phyloP scores from a whole-genome alignment of 345 rosid genomes.

The Salix purpurea region DNA sequence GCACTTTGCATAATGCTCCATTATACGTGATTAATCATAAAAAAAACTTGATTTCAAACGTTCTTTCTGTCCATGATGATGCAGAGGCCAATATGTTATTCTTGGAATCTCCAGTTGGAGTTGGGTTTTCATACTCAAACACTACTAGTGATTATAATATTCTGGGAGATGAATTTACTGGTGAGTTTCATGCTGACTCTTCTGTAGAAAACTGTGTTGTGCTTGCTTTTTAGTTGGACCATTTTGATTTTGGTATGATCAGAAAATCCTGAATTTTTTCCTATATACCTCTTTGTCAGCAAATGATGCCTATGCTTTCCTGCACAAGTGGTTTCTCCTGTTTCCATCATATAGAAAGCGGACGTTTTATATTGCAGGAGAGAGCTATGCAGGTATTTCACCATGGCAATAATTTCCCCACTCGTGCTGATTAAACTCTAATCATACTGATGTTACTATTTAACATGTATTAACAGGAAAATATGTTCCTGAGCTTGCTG shows the following conservation, averaged over 20 bases:
- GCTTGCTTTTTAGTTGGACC: neutral
- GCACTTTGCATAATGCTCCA: slow-evolving; percentile 18
- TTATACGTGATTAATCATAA: neutral
- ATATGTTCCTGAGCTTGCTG: slow-evolving; percentile 85
- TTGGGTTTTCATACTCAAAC: slow-evolving; percentile 93
- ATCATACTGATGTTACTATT: neutral
- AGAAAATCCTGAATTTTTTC: slow-evolving; percentile 1
- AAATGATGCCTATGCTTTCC: slow-evolving; percentile 67
- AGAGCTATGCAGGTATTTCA: slow-evolving; percentile 81
- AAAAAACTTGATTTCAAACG: neutral
- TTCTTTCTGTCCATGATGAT: slow-evolving; percentile 25
- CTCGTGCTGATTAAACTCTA: neutral
- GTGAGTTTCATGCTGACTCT: slow-evolving; percentile 26
- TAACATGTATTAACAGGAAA: slow-evolving; percentile 43
- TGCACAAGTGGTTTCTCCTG: slow-evolving; percentile 66
- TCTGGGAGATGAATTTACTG: slow-evolving; percentile 72
- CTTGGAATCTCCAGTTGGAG: slow-evolving; percentile 90
- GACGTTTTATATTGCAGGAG: slow-evolving; percentile 79
- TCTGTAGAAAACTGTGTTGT: neutral
- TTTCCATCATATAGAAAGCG: slow-evolving; percentile 60
- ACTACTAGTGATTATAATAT: slow-evolving; percentile 51
- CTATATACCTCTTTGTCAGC: slow-evolving; percentile 23
- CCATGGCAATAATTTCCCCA: neutral
- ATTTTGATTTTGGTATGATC: slow-evolving; percentile 6
- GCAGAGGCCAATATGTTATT: slow-evolving; percentile 91